Evolutionary conservation across 1,284 basidiomycete genomes (phyloP).

Genomic region (Wolfiporia cocos): DNA sequence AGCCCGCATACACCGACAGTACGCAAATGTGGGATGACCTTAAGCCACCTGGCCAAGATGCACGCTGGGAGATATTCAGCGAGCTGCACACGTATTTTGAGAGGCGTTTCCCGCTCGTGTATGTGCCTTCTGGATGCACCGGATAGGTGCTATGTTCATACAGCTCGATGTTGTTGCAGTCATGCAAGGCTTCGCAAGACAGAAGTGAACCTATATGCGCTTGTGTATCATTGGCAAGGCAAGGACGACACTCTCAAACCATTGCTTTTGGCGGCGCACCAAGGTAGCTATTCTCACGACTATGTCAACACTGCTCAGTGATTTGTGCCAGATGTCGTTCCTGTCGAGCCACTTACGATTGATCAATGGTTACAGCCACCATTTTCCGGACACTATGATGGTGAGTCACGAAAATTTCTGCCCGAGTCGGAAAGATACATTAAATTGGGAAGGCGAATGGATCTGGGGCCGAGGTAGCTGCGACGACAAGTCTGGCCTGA

Average conservation of each 20-base stretch:
- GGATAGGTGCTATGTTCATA: too few relatives aligned
- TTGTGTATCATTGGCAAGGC: constrained; percentile 64
- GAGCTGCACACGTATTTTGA: constrained; percentile 37
- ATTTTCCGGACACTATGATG: constrained; percentile 30
- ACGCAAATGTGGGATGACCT: constrained; percentile 25
- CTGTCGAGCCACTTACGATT: constrained; percentile 45
- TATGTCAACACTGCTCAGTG: background rate
- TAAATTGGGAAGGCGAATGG: constrained; percentile 31
- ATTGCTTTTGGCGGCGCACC: constrained; percentile 58
- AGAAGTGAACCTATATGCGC: constrained; percentile 56
- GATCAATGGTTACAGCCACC: constrained; percentile 40
- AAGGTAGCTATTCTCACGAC: constrained; percentile 34
- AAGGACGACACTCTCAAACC: constrained; percentile 52
- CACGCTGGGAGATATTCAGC: constrained; percentile 36
- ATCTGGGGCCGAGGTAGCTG: constrained; percentile 62
- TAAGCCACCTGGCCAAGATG: constrained; percentile 31
- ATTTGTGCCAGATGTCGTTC: constrained; percentile 47
- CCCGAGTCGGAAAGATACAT: too few relatives aligned
- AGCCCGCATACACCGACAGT: constrained; percentile 9
- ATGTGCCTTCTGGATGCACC: too few relatives aligned
- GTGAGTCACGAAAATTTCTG: too few relatives aligned
- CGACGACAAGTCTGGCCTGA: constrained; percentile 59
- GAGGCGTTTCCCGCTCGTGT: constrained; percentile 36
- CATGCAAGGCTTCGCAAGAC: constrained; percentile 45
- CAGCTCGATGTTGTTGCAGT: constrained; percentile 29